Percentiles rank a stretch among this genome's conserved stretches.
Evolutionary conservation across 2,329 filamentous ascomycete species (phyloP).

Genomic region (Claviceps purpurea): DNA sequence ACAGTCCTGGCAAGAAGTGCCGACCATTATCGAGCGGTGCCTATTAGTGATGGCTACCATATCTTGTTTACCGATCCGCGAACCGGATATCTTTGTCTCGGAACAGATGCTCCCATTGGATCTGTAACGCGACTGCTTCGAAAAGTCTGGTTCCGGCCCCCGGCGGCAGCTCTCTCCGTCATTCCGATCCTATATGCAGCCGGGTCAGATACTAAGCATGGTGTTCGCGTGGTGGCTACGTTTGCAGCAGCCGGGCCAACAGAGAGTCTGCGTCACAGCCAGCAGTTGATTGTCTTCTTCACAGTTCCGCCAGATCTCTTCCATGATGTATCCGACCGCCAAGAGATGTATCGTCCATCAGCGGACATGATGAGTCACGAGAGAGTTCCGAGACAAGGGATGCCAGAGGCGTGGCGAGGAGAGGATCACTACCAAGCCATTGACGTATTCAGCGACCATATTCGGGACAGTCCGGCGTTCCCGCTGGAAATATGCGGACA

Average conservation of each 20-base stretch:
- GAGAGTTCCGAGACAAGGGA: slow-evolving; percentile 4
- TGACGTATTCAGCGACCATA: slow-evolving; percentile 10
- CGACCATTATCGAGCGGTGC: slow-evolving; percentile 50
- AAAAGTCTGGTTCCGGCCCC: slow-evolving; percentile 40
- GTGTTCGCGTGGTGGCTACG: slow-evolving; percentile 43
- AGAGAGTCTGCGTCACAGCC: slow-evolving; percentile 4
- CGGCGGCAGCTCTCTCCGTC: slow-evolving; percentile 15
- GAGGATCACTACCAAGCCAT: slow-evolving; percentile 11
- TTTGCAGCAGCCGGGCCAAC: slow-evolving; percentile 27
- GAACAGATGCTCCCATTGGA: slow-evolving; percentile 46
- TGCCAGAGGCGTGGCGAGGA: slow-evolving; percentile 10
- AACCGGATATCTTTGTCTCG: slow-evolving; percentile 42
- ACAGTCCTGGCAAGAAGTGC: slow-evolving; percentile 29
- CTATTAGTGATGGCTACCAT: slow-evolving; percentile 51
- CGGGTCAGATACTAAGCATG: slow-evolving; percentile 41
- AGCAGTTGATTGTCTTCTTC: slow-evolving; percentile 41
- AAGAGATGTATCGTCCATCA: slow-evolving; percentile 4
- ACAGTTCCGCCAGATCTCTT: slow-evolving; percentile 46
- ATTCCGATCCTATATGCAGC: slow-evolving; percentile 40
- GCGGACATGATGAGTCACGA: slow-evolving; percentile 3
- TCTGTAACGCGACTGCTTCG: slow-evolving; percentile 35
- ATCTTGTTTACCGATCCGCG: slow-evolving; percentile 50
- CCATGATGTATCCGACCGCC: slow-evolving; percentile 17
- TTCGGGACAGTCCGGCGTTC: slow-evolving; percentile 9
- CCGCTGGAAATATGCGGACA: slow-evolving; percentile 20